phyloP scores from a whole-genome alignment of 2,329 filamentous ascomycete species.

The Eurotiales sp. region DNA sequence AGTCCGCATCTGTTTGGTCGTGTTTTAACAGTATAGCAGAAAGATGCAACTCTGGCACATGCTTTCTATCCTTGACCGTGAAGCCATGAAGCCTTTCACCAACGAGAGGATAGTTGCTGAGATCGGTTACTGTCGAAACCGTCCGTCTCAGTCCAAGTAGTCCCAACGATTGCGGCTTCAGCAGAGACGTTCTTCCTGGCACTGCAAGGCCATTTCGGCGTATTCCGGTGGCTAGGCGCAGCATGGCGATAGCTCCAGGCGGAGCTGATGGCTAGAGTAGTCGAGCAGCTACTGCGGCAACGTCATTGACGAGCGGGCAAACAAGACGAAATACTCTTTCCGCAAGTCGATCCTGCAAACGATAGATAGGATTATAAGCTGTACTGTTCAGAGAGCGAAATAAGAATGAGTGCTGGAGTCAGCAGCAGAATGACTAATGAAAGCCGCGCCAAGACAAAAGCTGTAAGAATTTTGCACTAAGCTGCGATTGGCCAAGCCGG shows the following conservation, averaged over 20 bases:
- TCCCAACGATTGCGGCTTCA: constrained; percentile 17
- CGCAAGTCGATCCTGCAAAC: too few species aligned
- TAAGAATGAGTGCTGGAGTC: not conserved
- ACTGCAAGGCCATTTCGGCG: constrained; percentile 24
- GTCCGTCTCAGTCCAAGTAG: constrained; percentile 21
- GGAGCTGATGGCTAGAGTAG: constrained; percentile 1
- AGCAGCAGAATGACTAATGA: constrained; percentile 7
- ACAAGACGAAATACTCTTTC: not conserved
- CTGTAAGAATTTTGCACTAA: constrained; percentile 19
- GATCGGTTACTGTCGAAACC: constrained; percentile 65
- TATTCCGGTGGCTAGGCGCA: constrained; percentile 29
- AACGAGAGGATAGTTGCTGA: constrained; percentile 69
- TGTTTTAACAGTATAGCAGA: constrained; percentile 88
- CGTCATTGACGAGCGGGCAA: not conserved
- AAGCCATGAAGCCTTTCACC: constrained; percentile 92
- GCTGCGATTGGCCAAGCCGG: constrained; percentile 23
- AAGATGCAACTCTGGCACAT: constrained; percentile 89
- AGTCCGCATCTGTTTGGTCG: constrained; percentile 92
- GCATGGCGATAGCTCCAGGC: constrained; percentile 23
- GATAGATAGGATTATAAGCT: not conserved
- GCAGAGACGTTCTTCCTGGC: constrained; percentile 19
- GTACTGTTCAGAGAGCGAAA: too few species aligned
- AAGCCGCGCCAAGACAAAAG: constrained; percentile 21
- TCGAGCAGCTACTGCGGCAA: not conserved
- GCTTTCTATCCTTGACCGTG: constrained; percentile 80